Percentiles rank a stretch among this genome's conserved stretches.
Conservation (phyloP, 2,329 filamentous ascomycete genomes). For the Geoglossum cookeanum region DNA sequence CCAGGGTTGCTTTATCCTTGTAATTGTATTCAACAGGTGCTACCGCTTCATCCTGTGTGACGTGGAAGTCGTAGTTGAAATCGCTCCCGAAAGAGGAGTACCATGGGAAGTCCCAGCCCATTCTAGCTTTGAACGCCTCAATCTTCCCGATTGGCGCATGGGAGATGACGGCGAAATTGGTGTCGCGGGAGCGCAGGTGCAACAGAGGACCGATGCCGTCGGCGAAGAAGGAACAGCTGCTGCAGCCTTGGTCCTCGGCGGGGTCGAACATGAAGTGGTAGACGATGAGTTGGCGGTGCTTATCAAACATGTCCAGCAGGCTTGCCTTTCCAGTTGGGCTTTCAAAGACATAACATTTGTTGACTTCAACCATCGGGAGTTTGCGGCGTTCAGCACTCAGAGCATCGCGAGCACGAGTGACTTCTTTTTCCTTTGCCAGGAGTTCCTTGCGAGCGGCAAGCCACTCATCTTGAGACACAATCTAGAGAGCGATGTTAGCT, state of each 20-base stretch:
- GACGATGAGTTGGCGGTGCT: conserved; percentile 21
- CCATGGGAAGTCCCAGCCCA: conserved; percentile 26
- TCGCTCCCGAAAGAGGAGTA: conserved; percentile 19
- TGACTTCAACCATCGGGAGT: conserved; percentile 24
- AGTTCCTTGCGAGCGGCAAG: conserved; percentile 18
- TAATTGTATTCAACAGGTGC: conserved; percentile 15
- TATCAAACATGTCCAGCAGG: conserved; percentile 18
- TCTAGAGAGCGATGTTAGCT: conserved; percentile 9
- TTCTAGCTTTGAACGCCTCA: conserved; percentile 19
- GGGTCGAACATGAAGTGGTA: conserved; percentile 30
- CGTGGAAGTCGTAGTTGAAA: conserved; percentile 25
- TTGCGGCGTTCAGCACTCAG: conserved; percentile 17
- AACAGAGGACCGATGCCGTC: conserved; percentile 21
- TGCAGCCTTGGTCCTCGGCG: conserved; percentile 18
- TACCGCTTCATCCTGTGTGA: conserved; percentile 16
- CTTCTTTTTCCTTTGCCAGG: conserved; percentile 20
- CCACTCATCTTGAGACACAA: conserved; percentile 20
- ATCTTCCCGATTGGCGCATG: conserved; percentile 22
- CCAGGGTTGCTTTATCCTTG: conserved; percentile 10
- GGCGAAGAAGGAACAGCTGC: conserved; percentile 21
- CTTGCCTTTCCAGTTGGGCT: conserved; percentile 12
- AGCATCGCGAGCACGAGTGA: conserved; percentile 15
- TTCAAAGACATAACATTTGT: conserved; percentile 20
- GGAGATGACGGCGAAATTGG: conserved; percentile 22
- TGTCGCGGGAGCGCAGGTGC: conserved; percentile 22